Base-by-base conservation (phyloP, 225 moss, liverwort and hornwort species). In the Thuidium tamariscinum region DNA sequence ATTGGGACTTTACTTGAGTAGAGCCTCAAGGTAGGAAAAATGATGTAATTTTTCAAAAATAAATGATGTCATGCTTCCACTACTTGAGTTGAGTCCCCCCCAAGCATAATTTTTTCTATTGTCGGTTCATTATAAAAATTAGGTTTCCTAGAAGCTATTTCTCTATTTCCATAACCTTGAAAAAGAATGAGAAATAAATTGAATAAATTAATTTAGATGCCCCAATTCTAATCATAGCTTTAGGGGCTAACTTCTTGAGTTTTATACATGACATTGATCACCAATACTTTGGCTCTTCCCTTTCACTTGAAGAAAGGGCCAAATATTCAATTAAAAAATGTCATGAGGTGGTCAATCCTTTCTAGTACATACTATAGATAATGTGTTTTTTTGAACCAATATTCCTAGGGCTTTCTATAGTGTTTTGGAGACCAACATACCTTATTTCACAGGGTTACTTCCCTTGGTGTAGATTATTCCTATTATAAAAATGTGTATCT, bases 301-400 rank as follows among this genome's bases (percentile, higher is more conserved):
- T 20, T 74, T 12, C 7, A 34, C 1, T 74, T 12, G 21, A 74
- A 32, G 7, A 74, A 49, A 32, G 3, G 7, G 1, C 1, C 18
- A 72, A 30, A 0, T 18, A 11, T 18, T 49, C 0, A 32, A 0
- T 9, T 27, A 20, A 9, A 29, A 26, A 44, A 71, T 44, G 17
- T 44, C 2, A 27, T 0, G 0, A 46, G 6, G 11, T 46, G 2
- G 16, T 1, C 0, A 0, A 17, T 3, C 4, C 11, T 72, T 46
- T 2, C 2, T 18, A 0, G 3, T 10, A 27, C 3, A 44, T 3
- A 0, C 0, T 17, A 18, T 0, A 0, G 7, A 17, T 46, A 19
- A 30, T 30, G 30, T 0, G 1, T 18, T 11, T 19, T 2, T 48
- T 73, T 73, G 10, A 32, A 14, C 4, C 7, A 73, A 9, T 48